phyloP scores from a whole-genome alignment of 495 filamentous ascomycete species.

The Stereocaulon alpinum region DNA sequence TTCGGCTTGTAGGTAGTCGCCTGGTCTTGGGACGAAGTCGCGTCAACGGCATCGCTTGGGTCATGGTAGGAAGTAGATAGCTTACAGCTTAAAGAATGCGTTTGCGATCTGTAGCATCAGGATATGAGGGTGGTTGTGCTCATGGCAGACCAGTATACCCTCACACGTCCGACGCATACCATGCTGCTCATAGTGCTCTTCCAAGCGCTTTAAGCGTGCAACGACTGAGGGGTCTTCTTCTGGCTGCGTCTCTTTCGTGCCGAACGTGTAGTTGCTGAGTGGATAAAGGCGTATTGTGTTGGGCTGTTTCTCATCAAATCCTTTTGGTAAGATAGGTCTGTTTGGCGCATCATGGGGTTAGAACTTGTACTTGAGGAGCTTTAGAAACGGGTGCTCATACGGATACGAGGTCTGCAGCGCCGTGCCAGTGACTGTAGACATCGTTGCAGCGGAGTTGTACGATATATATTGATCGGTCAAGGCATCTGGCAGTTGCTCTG shows the following conservation, averaged over 20 bases:
- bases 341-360: neutral
- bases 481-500: too few species aligned
- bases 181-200: constrained; percentile 84
- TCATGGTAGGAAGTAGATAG: neutral
- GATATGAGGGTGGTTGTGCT: constrained; percentile 97
- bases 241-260: constrained; percentile 93
- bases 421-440: constrained; percentile 65
- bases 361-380: neutral
- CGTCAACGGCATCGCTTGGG: too few species aligned
- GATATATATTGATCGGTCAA: too few species aligned
- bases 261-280: constrained; percentile 96
- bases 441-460: constrained; percentile 22
- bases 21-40: constrained; percentile 45
- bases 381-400: constrained; percentile 26
- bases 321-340: constrained; percentile 65
- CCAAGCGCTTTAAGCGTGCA: constrained; percentile 80
- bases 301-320: constrained; percentile 84
- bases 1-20: constrained; percentile 84
- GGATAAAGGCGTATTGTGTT: constrained; percentile 87
- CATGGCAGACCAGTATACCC: constrained; percentile 92
- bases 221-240: constrained; percentile 95
- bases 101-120: constrained; percentile 98
- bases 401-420: constrained; percentile 64
- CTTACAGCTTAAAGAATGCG: constrained; percentile 92
- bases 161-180: constrained; percentile 97